phyloP scores from a whole-genome alignment of 2,329 filamentous ascomycete genomes.

The Fusarium gaditjirri region DNA sequence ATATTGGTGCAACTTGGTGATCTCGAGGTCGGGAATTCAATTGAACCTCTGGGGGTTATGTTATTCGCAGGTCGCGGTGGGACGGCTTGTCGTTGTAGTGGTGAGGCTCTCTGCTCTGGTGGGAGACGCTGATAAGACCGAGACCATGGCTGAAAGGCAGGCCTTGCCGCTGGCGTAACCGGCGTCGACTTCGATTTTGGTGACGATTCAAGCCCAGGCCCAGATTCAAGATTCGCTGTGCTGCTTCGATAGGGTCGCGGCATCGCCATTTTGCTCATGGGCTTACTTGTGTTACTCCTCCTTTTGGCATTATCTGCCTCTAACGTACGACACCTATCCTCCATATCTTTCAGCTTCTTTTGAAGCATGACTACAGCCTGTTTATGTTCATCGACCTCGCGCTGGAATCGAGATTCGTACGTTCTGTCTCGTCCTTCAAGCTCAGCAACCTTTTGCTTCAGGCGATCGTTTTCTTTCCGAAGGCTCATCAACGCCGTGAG shows the following conservation, averaged over 20 bases:
- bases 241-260: conserved; percentile 34
- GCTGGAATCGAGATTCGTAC: conserved; percentile 52
- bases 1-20: conserved; percentile 44
- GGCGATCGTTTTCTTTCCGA: conserved; percentile 47
- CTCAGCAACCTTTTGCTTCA: conserved; percentile 48
- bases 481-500: conserved; percentile 45
- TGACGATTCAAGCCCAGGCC: conserved; percentile 31
- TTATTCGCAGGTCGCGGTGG: conserved; percentile 18
- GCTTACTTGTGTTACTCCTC: conserved; percentile 35
- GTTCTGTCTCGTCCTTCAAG: conserved; percentile 54
- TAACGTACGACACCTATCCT: conserved; percentile 45
- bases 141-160: conserved; percentile 26
- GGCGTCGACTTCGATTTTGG: conserved; percentile 42
- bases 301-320: conserved; percentile 44
- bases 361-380: conserved; percentile 49
- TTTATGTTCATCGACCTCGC: conserved; percentile 50
- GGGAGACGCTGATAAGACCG: conserved; percentile 34
- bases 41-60: conserved; percentile 10
- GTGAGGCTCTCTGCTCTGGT: conserved; percentile 12
- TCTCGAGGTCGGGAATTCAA: conserved; percentile 33
- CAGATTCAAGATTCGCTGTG: conserved; percentile 23
- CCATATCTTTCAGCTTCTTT: conserved; percentile 50
- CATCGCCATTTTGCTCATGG: conserved; percentile 21
- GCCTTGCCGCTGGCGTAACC: conserved; percentile 33
- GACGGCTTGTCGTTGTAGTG: conserved; percentile 18